Evolutionary conservation across 208 protist genomes (phyloP), one percentile per base, ranked within the genome.

Genomic region (Trypanosoma cruzi): DNA sequence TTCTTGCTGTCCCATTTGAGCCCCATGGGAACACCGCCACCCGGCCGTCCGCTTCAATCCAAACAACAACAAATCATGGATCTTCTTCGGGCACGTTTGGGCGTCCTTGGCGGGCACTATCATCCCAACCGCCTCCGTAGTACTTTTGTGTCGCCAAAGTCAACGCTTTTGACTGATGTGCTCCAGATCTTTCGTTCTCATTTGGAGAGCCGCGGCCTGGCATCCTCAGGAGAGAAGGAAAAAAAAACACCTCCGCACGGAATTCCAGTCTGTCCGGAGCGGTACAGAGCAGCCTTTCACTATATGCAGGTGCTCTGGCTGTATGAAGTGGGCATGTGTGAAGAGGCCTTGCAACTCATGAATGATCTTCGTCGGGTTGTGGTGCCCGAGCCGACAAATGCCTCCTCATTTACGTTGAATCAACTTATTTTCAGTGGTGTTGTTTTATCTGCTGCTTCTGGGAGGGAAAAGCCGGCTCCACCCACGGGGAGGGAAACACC

Each of bases 221-320:
- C 50, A 71, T 28, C 46, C 24, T 0, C 29, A 13, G 65, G 20
- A 4, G 40, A 37, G 22, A 22, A 20, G 16, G 53, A 40, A 2
- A 64, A 59, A 20, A 18, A 44, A 24, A 11, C 24, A 28, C 22
- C 20, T 0, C 37, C 16, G 40, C 78, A 88, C 60, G 88, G 85
- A 26, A 54, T 94, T 16, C 88, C 89, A 0, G 26, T 53, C 7
- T 72, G 66, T 57, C 67, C 73, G 14, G 58, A 67, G 26, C 46
- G 59, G 6, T 67, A 73, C 53, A 64, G 28, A 46, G 59, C 48
- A 5, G 73, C 75, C 20, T 90, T 90, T 57, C 80, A 77, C 50
- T 76, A 87, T 57, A 89, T 92, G 82, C 83, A 88, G 66, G 75
- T 84, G 55, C 58, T 90, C 67, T 94, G 89, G 89, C 57, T 90